Conservation (phyloP, 805 yeast species). For the Lachancea sp. region DNA sequence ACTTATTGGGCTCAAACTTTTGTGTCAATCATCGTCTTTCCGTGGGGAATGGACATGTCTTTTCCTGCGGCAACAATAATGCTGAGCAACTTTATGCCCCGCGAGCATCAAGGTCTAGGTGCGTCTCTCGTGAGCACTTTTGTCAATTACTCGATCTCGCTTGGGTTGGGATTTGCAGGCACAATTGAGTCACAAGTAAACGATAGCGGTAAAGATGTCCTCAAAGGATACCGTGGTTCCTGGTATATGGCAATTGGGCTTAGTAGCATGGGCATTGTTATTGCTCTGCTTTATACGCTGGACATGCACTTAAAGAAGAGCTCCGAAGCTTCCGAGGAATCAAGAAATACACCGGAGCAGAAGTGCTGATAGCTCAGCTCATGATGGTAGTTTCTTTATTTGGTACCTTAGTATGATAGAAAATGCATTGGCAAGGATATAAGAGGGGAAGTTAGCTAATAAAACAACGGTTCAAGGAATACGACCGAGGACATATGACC, state of each 20-base stretch:
- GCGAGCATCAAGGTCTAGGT: constrained; percentile 58
- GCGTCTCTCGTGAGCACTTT: constrained; percentile 58
- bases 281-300: constrained; percentile 17
- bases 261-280: constrained; percentile 40
- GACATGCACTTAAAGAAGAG: neutral
- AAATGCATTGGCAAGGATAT: too few species aligned
- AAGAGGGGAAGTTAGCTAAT: too few species aligned
- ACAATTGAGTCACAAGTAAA: constrained; percentile 42
- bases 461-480: too few species aligned
- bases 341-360: too few species aligned
- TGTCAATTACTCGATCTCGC: constrained; percentile 56
- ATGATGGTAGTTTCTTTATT: too few species aligned
- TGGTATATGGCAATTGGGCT: constrained; percentile 55
- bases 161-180: constrained; percentile 57
- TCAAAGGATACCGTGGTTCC: constrained; percentile 50
- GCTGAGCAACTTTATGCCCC: constrained; percentile 47
- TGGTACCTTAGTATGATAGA: too few species aligned
- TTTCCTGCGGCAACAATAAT: constrained; percentile 63
- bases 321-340: too few species aligned
- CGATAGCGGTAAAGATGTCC: constrained; percentile 14
- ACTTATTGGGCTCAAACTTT: constrained; percentile 50
- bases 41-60: constrained; percentile 64
- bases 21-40: constrained; percentile 43
- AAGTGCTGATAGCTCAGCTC: too few species aligned
- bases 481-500: too few species aligned